Evolutionary conservation across 1,139 yeast species (phyloP), one percentile per base, ranked within the genome.

Genomic region (Protomyces arabidopsidicola): DNA sequence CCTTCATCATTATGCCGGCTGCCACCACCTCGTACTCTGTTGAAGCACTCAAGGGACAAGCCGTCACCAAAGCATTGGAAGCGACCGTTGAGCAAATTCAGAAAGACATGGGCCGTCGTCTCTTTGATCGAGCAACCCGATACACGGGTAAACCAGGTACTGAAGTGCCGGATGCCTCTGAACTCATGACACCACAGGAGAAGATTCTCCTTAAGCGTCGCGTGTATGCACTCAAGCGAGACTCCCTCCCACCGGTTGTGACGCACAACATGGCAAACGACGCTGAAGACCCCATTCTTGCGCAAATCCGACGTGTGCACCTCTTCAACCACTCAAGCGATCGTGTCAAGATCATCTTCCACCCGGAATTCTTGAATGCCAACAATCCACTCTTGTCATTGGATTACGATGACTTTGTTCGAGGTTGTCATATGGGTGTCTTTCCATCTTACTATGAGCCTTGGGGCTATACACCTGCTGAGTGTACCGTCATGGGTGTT

Each of bases 381-480:
- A 91, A 90, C 75, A 93, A 93, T 76, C 98, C 98, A 59, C 88
- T 93, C 68, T 80, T 93, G 72, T 88, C 97, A 16, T 79, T 93
- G 67, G 98, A 93, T 75, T 93, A 93, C 74, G 98, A 93, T 73
- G 98, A 93, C 75, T 93, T 93, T 76, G 98, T 93, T 45, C 84
- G 98, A 71, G 98, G 98, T 67, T 91, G 98, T 75, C 98, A 93
- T 76, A 80, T 93, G 78, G 98, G 98, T 75, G 96, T 93, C 60
- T 93, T 93, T 86, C 98, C 98, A 60, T 90, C 97, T 0, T 93
- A 93, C 77, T 93, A 93, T 73, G 98, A 93, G 77, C 98, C 98
- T 5, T 93, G 98, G 98, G 98, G 98, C 45, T 93, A 93, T 76
- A 93, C 98, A 4, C 98, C 98, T 10, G 98, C 98, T 10, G 98